Conservation (phyloP, 129 eudicot genomes). For the Tagetes erecta region DNA sequence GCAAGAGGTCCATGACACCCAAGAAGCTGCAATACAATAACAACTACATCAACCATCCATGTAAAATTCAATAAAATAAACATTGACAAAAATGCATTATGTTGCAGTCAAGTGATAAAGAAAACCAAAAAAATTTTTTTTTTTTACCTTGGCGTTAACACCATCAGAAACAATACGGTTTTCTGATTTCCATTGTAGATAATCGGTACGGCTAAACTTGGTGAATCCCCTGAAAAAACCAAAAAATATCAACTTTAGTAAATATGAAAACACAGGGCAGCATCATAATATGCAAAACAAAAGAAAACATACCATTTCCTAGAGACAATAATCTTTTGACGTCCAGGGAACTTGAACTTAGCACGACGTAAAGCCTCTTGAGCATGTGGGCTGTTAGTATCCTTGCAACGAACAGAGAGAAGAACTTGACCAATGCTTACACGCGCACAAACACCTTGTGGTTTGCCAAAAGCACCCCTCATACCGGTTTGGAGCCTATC, state of each 20-base stretch:
- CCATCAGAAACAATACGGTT: slow-evolving; percentile 73
- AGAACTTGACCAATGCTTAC: slow-evolving; percentile 89
- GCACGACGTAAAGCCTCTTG: slow-evolving; percentile 94
- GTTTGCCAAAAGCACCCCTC: slow-evolving; percentile 92
- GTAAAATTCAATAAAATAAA: too few relatives aligned
- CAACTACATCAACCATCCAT: not conserved
- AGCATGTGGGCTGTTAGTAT: slow-evolving; percentile 64
- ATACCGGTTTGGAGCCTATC: slow-evolving; percentile 96
- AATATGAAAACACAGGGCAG: too few relatives aligned
- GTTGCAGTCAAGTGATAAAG: too few relatives aligned
- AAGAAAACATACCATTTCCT: slow-evolving; percentile 73
- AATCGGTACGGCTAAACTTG: slow-evolving; percentile 77
- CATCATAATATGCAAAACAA: not conserved
- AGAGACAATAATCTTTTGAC: slow-evolving; percentile 87
- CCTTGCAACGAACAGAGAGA: slow-evolving; percentile 83
- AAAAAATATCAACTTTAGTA: too few relatives aligned
- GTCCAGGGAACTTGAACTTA: slow-evolving; percentile 95
- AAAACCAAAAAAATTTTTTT: too few relatives aligned
- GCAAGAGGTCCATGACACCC: slow-evolving; percentile 91
- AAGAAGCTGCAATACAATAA: slow-evolving; percentile 57
- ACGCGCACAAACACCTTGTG: slow-evolving; percentile 78
- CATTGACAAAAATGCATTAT: not conserved
- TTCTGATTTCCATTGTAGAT: slow-evolving; percentile 65
- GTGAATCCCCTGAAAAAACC: slow-evolving; percentile 73
- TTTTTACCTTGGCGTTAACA: slow-evolving; percentile 77